phyloP scores from a whole-genome alignment of 129 eudicot species.

The Flaveria linearis region DNA sequence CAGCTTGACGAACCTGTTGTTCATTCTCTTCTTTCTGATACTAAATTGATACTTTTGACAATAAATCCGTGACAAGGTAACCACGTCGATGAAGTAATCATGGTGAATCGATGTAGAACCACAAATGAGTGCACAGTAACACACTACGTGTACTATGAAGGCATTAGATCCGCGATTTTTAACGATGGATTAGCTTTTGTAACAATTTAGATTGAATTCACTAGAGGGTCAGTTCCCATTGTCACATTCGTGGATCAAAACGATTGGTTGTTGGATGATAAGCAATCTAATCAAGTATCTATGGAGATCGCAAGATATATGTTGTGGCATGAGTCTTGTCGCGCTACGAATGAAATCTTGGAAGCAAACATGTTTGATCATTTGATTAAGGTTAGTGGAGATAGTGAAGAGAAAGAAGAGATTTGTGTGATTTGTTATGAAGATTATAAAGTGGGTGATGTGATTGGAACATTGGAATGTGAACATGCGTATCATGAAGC shows the following conservation, averaged over 20 bases:
- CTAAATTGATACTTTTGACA: too few species aligned
- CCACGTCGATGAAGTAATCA: not conserved
- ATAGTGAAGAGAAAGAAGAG: not conserved
- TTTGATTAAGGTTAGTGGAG: not conserved
- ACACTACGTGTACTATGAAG: not conserved
- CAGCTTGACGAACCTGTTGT: too few species aligned
- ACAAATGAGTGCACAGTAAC: not conserved
- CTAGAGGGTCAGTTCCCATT: not conserved
- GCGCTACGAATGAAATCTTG: not conserved
- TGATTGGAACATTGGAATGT: not conserved
- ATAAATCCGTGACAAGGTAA: not conserved
- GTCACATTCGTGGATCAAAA: not conserved
- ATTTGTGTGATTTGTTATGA: conserved; percentile 13
- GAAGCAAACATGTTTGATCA: not conserved
- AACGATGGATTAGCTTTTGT: not conserved
- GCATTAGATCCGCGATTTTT: not conserved
- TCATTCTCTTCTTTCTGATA: too few species aligned
- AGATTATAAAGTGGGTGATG: not conserved
- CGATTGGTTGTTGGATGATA: not conserved
- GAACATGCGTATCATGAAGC: conserved; percentile 1
- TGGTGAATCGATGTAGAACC: not conserved
- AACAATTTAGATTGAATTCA: not conserved
- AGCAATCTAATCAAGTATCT: not conserved
- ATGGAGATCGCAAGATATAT: not conserved
- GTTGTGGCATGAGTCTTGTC: not conserved